Evolutionary conservation across 2,329 filamentous ascomycete species (phyloP), one percentile per base, ranked within the genome.

Genomic region (Fusarium subglutinans): DNA sequence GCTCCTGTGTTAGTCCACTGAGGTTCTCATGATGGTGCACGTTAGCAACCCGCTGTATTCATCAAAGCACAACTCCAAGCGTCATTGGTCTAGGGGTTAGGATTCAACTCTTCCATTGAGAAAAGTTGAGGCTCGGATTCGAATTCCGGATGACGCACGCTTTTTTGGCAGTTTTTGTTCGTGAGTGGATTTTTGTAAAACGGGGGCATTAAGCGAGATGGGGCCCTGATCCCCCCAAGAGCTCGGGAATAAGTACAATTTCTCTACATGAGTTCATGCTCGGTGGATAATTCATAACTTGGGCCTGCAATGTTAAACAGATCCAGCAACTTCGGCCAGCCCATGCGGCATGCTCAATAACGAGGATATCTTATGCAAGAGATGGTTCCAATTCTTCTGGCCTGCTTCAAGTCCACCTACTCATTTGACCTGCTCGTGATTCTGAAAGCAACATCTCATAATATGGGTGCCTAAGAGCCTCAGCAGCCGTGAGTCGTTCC

Each of bases 81-180:
- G 65, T 60, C 62, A 60, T 53, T 68, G 62, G 63, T 68, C 63
- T 68, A 68, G 65, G 63, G 63, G 65, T 68, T 66, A 66, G 65
- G 62, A 68, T 68, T 68, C 62, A 66, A 68, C 65, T 68, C 65
- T 68, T 68, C 62, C 62, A 66, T 37, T 54, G 62, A 41, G 65
- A 68, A 65, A 66, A 66, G 65, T 68, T 68, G 65, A 66, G 65
- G 65, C 65, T 68, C 65, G 62, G 65, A 66, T 67, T 67, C 62
- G 65, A 66, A 67, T 67, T 66, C 65, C 62, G 65, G 65, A 67
- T 67, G 65, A 67, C 65, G 65, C 65, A 24, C 5, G 28, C n/a
- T 57, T 35, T 57, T 58, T 58, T 33, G 24, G 24, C 20, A n/a
- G 35, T 40, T 28, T 54, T 38, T 40, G 18, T 37, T 40, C 35